Evolutionary conservation across 176 grass and related monocot genomes (phyloP).

Genomic region (Tuctoria greenei): DNA sequence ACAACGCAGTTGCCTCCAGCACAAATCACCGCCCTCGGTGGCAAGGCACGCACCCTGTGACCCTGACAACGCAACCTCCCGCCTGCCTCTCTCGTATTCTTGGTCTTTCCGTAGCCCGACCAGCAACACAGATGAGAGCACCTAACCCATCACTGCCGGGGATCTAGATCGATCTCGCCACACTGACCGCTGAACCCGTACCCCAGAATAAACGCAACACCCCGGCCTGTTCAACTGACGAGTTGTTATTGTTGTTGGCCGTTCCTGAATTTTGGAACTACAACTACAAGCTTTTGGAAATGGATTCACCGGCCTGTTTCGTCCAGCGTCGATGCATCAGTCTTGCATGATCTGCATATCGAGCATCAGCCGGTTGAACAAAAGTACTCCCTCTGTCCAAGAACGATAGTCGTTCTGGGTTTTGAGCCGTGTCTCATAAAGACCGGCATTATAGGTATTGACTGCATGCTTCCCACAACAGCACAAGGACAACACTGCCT

Average conservation of each 20-base stretch:
- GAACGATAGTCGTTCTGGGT: too few species aligned
- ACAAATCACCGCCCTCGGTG: too few species aligned
- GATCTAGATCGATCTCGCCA: constrained; percentile 5
- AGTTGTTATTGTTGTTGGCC: background rate
- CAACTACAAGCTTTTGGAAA: background rate
- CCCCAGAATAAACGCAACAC: background rate
- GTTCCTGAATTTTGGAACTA: background rate
- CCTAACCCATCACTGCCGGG: constrained; percentile 8
- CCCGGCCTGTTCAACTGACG: background rate
- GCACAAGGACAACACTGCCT: too few species aligned
- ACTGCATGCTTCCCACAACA: too few species aligned
- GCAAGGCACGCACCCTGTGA: background rate
- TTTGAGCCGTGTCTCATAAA: too few species aligned
- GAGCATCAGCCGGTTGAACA: background rate
- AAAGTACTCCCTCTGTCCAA: too few species aligned
- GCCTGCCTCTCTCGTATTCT: background rate
- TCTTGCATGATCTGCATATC: background rate
- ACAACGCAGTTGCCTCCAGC: too few species aligned
- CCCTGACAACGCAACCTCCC: background rate
- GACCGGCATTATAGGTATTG: too few species aligned
- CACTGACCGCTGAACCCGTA: background rate
- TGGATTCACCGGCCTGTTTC: background rate
- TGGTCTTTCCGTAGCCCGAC: background rate
- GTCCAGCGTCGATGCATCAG: background rate
- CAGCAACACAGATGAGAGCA: background rate